phyloP scores from a whole-genome alignment of 2,329 filamentous ascomycete genomes.

The Microascus cirrosus region DNA sequence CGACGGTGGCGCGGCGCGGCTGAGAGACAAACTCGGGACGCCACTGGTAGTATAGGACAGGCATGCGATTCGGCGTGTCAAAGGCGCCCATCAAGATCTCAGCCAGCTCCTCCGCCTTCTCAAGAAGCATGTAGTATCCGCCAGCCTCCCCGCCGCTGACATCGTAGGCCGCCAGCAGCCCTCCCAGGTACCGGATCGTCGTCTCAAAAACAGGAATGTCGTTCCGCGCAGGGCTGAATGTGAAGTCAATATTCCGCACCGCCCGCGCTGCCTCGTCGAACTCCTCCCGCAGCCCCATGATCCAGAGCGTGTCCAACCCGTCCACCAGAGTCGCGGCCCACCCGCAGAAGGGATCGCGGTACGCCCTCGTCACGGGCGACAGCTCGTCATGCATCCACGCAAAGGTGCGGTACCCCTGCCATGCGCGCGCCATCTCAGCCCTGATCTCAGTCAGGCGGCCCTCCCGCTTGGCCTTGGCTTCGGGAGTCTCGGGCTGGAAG shows the following conservation, averaged over 20 bases:
- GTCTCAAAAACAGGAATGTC: slow-evolving; percentile 90
- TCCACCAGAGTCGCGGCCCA: slow-evolving; percentile 88
- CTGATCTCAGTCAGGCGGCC: slow-evolving; percentile 57
- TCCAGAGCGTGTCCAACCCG: slow-evolving; percentile 73
- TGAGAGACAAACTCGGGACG: slow-evolving; percentile 52
- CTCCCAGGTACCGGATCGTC: slow-evolving; percentile 82
- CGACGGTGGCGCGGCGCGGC: slow-evolving; percentile 48
- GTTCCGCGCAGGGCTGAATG: slow-evolving; percentile 44
- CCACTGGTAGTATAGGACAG: slow-evolving; percentile 71
- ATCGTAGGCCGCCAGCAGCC: slow-evolving; percentile 77
- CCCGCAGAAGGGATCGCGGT: slow-evolving; percentile 75
- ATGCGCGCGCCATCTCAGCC: slow-evolving; percentile 64
- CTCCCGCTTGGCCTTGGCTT: slow-evolving; percentile 49
- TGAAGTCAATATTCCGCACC: slow-evolving; percentile 72
- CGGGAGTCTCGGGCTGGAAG: slow-evolving; percentile 55
- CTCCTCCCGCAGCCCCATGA: slow-evolving; percentile 68
- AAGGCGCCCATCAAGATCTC: slow-evolving; percentile 75
- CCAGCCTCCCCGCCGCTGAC: slow-evolving; percentile 52
- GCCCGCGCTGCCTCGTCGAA: slow-evolving; percentile 67
- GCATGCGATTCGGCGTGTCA: slow-evolving; percentile 92
- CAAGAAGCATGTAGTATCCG: slow-evolving; percentile 54
- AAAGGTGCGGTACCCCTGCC: slow-evolving; percentile 68
- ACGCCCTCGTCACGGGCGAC: slow-evolving; percentile 55
- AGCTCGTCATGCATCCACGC: slow-evolving; percentile 87
- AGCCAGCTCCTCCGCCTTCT: slow-evolving; percentile 69